Evolutionary conservation across 2,329 filamentous ascomycete species (phyloP).

Genomic region (Fusarium cyanostomum): DNA sequence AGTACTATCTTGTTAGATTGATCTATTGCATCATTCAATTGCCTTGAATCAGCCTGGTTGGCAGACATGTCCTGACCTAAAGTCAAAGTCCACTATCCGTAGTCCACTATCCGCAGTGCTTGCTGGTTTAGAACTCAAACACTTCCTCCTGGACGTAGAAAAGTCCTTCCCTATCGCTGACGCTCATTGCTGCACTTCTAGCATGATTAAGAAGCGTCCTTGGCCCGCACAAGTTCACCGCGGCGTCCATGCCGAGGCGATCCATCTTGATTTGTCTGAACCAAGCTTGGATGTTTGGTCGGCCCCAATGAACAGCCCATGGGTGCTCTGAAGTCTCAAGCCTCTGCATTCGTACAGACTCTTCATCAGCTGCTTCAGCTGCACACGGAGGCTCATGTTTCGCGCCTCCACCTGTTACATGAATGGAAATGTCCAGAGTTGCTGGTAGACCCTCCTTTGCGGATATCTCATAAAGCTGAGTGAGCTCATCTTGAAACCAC

Average conservation of each 20-base stretch:
- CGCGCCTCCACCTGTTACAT: not conserved
- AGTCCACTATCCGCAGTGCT: too few species aligned
- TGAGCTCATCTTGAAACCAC: not conserved
- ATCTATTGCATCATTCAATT: too few species aligned
- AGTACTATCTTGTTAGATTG: too few species aligned
- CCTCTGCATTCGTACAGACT: not conserved
- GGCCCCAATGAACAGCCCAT: not conserved
- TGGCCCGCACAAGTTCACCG: not conserved
- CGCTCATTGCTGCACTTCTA: not conserved
- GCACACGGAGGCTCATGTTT: not conserved
- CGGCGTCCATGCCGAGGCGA: not conserved
- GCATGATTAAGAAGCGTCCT: not conserved
- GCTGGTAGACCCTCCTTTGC: not conserved
- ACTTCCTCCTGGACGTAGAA: not conserved
- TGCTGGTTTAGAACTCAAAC: not conserved
- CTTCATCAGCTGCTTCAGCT: not conserved
- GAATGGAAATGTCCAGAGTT: not conserved
- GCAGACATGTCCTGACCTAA: too few species aligned
- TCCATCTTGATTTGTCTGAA: not conserved
- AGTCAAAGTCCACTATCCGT: too few species aligned
- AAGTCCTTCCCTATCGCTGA: not conserved
- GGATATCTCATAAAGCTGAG: not conserved
- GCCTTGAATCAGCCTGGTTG: too few species aligned
- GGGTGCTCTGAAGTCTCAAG: not conserved
- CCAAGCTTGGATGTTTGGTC: not conserved